Base-by-base conservation (phyloP, 768 basidiomycete genomes). In the Saitozyma podzolica region DNA sequence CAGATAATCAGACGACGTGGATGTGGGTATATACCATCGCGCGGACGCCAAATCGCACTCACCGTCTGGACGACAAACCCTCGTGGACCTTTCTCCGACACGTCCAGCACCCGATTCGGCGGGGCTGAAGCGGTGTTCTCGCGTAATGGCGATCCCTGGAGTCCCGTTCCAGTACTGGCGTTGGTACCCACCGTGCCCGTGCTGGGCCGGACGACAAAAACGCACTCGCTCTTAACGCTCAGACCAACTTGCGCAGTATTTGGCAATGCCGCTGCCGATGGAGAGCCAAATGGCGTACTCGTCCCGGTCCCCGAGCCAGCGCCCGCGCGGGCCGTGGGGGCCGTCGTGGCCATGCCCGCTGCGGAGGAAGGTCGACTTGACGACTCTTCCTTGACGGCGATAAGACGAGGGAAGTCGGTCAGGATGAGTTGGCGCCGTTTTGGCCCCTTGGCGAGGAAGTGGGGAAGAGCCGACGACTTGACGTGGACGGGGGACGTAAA, bases 41-140 rank as follows among this genome's bases (percentile, higher is more conserved):
- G 29, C 2, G 29, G 29, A 29, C 29, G 29, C 29, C 29, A 29
- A 29, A 29, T 29, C 29, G 16, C 10, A 68, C 75, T 71, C 56
- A 74, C 76, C 49, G 76, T 78, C 40, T 74, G 72, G 9, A 78
- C 72, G 13, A 65, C 49, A 54, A 78, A 78, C 6, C 68, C 72
- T 47, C 66, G 67, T 2, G 64, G 51, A 8, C 72, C 72, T 57
- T 74, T 74, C 53, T 70, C 66, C 19, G 57, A 43, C 2, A 72
- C 61, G 20, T 72, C 69, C 45, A 65, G 56, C 0, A 77, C 74
- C 17, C 62, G 59, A 42, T 66, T 66, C 17, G 65, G 49, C 29
- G 29, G 29, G 29, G 45, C 11, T 47, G 45, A 11, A 11, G 45
- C 45, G 13, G 45, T 13, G 45, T 11, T 17, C 45, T 47, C 13